Evolutionary conservation across 1,284 basidiomycete species (phyloP).

Genomic region (Peniophora sp.): DNA sequence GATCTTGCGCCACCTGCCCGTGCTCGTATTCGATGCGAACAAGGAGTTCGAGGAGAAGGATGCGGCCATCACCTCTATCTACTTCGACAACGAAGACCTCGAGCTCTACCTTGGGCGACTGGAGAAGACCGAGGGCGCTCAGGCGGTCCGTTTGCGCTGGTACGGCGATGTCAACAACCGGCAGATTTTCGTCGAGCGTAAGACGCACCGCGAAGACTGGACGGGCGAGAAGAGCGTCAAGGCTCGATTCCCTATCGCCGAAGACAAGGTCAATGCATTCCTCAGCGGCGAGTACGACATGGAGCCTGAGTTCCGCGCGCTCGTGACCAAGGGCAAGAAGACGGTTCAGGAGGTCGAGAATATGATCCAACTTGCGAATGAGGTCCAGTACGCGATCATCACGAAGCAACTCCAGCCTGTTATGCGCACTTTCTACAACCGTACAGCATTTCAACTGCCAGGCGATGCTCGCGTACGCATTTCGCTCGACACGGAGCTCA

Average conservation of each 20-base stretch:
- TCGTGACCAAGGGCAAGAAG: conserved; percentile 92
- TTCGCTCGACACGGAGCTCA: conserved; percentile 94
- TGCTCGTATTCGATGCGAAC: conserved; percentile 91
- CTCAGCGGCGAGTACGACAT: conserved; percentile 87
- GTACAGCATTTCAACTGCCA: conserved; percentile 97
- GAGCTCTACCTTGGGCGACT: conserved; percentile 97
- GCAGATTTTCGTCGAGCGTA: conserved; percentile 96
- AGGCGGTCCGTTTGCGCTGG: conserved; percentile 95
- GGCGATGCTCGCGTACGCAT: conserved; percentile 97
- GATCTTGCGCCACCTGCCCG: conserved; percentile 89
- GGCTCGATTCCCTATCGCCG: conserved; percentile 95
- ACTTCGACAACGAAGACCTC: conserved; percentile 92
- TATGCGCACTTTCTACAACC: conserved; percentile 98
- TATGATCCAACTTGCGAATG: conserved; percentile 95
- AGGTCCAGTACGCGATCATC: conserved; percentile 89
- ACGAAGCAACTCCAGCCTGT: conserved; percentile 83
- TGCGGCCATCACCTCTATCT: conserved; percentile 83
- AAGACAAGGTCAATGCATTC: conserved; percentile 91
- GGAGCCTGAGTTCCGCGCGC: conserved; percentile 88
- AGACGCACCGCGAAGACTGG: conserved; percentile 99
- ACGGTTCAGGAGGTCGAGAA: conserved; percentile 86
- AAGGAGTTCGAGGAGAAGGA: conserved; percentile 92
- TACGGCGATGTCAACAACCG: conserved; percentile 89
- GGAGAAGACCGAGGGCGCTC: conserved; percentile 98
- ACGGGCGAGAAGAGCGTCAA: conserved; percentile 99